Percentiles rank a stretch among this genome's conserved stretches.
phyloP scores from a whole-genome alignment of 2,329 filamentous ascomycete genomes.

The Phyllachora maydis region DNA sequence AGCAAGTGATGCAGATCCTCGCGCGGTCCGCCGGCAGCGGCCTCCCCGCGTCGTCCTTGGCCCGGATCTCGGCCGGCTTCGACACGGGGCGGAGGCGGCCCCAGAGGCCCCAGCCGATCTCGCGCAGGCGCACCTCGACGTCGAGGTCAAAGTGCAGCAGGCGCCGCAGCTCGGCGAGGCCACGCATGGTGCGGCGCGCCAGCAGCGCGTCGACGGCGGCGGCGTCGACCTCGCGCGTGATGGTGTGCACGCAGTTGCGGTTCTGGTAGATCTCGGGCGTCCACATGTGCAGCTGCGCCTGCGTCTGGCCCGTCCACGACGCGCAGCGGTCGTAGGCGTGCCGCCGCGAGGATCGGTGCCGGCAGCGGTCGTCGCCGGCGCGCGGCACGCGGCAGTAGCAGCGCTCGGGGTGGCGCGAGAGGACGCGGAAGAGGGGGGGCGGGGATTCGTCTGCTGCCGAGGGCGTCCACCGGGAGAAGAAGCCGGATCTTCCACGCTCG shows the following conservation, averaged over 20 bases:
- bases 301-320: constrained; percentile 8
- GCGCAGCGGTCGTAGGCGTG: constrained; percentile 6
- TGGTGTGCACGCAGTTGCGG: constrained; percentile 6
- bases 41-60: constrained; percentile 5
- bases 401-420: constrained; percentile 2
- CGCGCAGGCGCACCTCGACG: constrained; percentile 6
- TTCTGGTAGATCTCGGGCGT: constrained; percentile 9
- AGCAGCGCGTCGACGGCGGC: constrained; percentile 4
- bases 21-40: constrained; percentile 5
- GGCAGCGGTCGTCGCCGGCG: constrained; percentile 1
- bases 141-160: constrained; percentile 8
- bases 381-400: constrained; percentile 4
- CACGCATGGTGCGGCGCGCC: not conserved
- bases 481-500: not conserved
- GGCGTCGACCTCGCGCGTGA: constrained; percentile 7
- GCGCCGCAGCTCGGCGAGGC: constrained; percentile 2
- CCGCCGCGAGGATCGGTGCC: constrained; percentile 1
- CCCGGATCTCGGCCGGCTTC: constrained; percentile 7
- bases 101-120: constrained; percentile 6
- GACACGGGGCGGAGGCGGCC: constrained; percentile 4
- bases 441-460: not conserved
- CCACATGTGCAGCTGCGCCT: constrained; percentile 8
- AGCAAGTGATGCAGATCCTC: constrained; percentile 6
- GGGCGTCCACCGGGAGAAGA: not conserved
- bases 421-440: constrained; percentile 5